Percentiles rank a stretch among this genome's conserved stretches.
phyloP scores from a whole-genome alignment of 2,329 filamentous ascomycete species.

The Claviceps pazoutovae region DNA sequence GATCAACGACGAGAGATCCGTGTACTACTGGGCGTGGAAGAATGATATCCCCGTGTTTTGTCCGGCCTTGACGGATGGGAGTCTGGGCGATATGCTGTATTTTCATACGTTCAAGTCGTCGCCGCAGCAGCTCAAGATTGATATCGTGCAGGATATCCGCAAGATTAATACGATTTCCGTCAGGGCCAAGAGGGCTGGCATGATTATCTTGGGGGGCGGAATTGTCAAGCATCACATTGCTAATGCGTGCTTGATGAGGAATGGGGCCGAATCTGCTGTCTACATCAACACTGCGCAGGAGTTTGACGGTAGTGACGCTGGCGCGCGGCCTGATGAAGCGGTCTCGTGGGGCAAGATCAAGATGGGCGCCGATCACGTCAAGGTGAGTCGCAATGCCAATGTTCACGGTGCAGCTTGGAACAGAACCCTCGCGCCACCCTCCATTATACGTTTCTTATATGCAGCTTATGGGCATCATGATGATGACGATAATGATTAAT shows the following conservation, averaged over 20 bases:
- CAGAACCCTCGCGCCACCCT: too few relatives aligned
- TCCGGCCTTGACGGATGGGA: constrained; percentile 88
- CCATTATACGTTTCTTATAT: too few relatives aligned
- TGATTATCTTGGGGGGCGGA: constrained; percentile 90
- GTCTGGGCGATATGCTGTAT: constrained; percentile 93
- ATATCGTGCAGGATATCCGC: constrained; percentile 88
- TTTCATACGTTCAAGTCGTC: constrained; percentile 93
- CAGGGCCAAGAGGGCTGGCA: constrained; percentile 73
- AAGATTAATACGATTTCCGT: constrained; percentile 87
- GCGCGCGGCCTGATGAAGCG: constrained; percentile 87
- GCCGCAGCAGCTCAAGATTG: constrained; percentile 66
- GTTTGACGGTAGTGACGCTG: constrained; percentile 94
- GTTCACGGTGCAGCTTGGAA: too few relatives aligned
- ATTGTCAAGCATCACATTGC: constrained; percentile 98
- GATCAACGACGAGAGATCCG: constrained; percentile 81
- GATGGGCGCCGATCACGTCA: constrained; percentile 71
- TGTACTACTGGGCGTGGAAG: constrained; percentile 96
- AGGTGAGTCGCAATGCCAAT: constrained; percentile 38
- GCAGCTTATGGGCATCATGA: not conserved
- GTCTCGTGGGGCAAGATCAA: constrained; percentile 99
- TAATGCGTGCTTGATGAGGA: constrained; percentile 94
- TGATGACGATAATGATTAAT: not conserved
- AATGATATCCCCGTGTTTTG: constrained; percentile 97
- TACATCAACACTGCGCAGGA: constrained; percentile 97
- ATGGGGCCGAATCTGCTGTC: constrained; percentile 90